A percentile compares a stretch with the other conserved stretches of the same genome.
phyloP scores from a whole-genome alignment of 164 flowering plant genomes.

The Liquidambar formosana region DNA sequence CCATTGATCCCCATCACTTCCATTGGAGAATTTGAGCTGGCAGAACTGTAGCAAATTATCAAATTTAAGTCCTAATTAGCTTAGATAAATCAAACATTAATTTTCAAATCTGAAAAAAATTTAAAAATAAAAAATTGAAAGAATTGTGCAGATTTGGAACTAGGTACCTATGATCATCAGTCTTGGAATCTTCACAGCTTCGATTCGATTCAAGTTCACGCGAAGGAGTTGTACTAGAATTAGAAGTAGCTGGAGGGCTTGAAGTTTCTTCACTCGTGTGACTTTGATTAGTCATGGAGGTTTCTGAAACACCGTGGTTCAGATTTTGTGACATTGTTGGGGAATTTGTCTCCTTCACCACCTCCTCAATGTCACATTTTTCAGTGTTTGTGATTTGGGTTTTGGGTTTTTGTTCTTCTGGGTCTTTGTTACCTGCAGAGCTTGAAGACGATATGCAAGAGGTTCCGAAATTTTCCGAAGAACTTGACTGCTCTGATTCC shows the following conservation, averaged over 20 bases:
- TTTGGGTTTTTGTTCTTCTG: slow-evolving; percentile 17
- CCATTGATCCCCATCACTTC: slow-evolving; percentile 11
- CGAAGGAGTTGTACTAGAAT: not conserved
- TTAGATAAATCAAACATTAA: not conserved
- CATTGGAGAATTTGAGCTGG: slow-evolving; percentile 17
- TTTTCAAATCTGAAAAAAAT: no score
- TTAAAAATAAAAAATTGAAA: not conserved
- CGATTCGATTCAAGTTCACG: slow-evolving; percentile 7
- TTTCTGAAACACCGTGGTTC: slow-evolving; percentile 16
- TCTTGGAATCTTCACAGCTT: slow-evolving; percentile 15
- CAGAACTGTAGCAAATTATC: slow-evolving; percentile 6
- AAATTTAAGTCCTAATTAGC: not conserved
- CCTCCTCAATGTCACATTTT: slow-evolving; percentile 1
- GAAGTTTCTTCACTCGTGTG: slow-evolving; percentile 12
- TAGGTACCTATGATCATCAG: slow-evolving; percentile 34
- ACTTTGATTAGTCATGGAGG: slow-evolving; percentile 1
- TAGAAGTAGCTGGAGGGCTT: not conserved
- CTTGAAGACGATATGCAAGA: slow-evolving; percentile 36
- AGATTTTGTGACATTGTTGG: not conserved
- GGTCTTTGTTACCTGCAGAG: slow-evolving; percentile 19
- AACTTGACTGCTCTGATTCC: slow-evolving; percentile 27
- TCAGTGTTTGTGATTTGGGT: slow-evolving; percentile 1
- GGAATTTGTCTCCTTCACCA: not conserved
- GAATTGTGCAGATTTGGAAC: no score
- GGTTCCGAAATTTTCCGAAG: slow-evolving; percentile 20